These are phyloP conservation scores for Parathielavia hyrcaniae DNA, from an alignment of 495 filamentous ascomycete genomes.

Conservation along the genomic window DNA sequence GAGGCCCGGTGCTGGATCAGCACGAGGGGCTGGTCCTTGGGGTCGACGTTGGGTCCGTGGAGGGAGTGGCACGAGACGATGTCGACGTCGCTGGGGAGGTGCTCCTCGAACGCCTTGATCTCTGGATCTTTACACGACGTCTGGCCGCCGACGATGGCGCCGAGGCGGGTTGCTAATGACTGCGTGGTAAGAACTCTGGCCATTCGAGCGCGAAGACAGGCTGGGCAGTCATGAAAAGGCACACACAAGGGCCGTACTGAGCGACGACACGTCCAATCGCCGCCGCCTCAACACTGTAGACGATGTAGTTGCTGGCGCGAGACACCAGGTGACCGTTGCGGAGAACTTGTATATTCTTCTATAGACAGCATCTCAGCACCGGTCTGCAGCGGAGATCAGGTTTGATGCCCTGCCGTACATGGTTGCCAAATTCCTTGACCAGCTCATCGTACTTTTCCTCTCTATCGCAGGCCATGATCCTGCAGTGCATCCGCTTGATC, in stretches of 20 bases:
- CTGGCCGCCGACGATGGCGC: constrained; percentile 92
- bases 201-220: background rate
- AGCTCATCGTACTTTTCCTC: constrained; percentile 75
- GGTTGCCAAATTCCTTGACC: constrained; percentile 67
- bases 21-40: constrained; percentile 80
- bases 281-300: constrained; percentile 95
- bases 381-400: constrained; percentile 31
- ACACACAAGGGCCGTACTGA: constrained; percentile 84
- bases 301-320: constrained; percentile 88
- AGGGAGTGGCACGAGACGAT: constrained; percentile 96
- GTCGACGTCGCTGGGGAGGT: constrained; percentile 82
- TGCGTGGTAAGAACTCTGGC: constrained; percentile 19
- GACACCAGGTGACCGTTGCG: constrained; percentile 93
- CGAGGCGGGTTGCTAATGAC: constrained; percentile 73
- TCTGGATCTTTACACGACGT: constrained; percentile 98
- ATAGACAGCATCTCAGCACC: constrained; percentile 51
- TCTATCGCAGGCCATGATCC: constrained; percentile 90
- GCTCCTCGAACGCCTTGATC: constrained; percentile 83
- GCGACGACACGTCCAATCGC: constrained; percentile 78
- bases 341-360: constrained; percentile 71
- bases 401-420: constrained; percentile 43
- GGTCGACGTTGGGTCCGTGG: constrained; percentile 86
- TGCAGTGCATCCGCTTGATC: constrained; percentile 34
- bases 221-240: background rate
- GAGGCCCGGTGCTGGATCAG: constrained; percentile 89